These are phyloP conservation scores for Thielaviopsis punctulata DNA, from an alignment of 2,329 filamentous ascomycete genomes.

Conservation along the genomic window DNA sequence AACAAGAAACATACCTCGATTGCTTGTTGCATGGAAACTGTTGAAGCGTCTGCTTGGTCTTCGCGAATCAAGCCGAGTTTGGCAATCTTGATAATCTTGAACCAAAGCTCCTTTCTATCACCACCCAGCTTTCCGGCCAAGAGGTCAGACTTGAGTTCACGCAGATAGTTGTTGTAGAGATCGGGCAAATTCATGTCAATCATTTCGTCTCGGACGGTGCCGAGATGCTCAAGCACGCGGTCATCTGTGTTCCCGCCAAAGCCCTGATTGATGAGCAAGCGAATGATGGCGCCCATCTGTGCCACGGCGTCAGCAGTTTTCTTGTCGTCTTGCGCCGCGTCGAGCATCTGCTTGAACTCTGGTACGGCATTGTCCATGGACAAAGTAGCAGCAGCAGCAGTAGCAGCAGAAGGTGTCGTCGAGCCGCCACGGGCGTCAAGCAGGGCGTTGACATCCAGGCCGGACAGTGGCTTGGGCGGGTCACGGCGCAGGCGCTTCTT, in stretches of 20 bases:
- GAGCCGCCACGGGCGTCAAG: constrained; percentile 26
- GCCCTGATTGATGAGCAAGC: constrained; percentile 50
- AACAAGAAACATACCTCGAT: constrained; percentile 29
- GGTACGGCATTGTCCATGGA: constrained; percentile 62
- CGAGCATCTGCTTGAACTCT: constrained; percentile 71
- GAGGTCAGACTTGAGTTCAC: constrained; percentile 53
- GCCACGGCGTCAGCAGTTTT: constrained; percentile 49
- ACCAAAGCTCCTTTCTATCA: constrained; percentile 72
- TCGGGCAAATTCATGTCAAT: constrained; percentile 56
- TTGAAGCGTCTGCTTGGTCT: constrained; percentile 42
- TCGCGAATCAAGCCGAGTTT: constrained; percentile 58
- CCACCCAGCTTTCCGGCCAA: constrained; percentile 54
- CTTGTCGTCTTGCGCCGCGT: constrained; percentile 38
- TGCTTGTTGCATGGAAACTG: constrained; percentile 55
- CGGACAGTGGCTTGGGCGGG: constrained; percentile 66
- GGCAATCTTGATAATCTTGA: constrained; percentile 41
- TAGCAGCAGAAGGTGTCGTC: no score
- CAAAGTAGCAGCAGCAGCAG: no score
- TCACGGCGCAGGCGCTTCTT: constrained; percentile 58
- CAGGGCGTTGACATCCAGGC: constrained; percentile 69
- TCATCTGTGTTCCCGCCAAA: constrained; percentile 61
- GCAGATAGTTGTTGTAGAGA: constrained; percentile 60
- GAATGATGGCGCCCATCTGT: constrained; percentile 59
- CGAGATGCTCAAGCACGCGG: constrained; percentile 56
- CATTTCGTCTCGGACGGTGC: constrained; percentile 63